Evolutionary conservation across 768 basidiomycete species (phyloP).

Genomic region (Tephrocybe sp.): DNA sequence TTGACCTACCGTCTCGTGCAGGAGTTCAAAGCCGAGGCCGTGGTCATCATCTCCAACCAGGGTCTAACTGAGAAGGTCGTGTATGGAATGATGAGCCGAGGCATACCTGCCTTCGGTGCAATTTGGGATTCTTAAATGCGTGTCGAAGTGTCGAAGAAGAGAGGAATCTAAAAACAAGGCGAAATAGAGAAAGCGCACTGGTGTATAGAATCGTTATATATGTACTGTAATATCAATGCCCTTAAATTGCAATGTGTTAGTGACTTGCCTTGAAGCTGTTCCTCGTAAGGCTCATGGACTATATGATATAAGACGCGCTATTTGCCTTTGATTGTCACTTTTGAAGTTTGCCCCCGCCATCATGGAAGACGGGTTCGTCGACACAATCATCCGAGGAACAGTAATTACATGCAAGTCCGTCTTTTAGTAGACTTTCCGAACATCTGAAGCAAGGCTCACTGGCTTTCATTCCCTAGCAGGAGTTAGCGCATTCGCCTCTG

Average conservation of each 20-base stretch:
- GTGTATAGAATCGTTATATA: too few species aligned
- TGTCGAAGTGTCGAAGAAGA: too few species aligned
- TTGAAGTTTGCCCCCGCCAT: slow-evolving; percentile 3
- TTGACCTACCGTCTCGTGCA: slow-evolving; percentile 44
- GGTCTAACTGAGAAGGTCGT: slow-evolving; percentile 57
- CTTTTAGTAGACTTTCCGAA: slow-evolving; percentile 26
- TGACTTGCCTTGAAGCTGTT: too few species aligned
- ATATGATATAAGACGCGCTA: slow-evolving; percentile 4
- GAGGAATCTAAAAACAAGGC: too few species aligned
- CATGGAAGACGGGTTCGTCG: slow-evolving; percentile 33
- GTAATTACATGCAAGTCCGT: slow-evolving; percentile 82
- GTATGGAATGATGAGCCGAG: slow-evolving; percentile 59
- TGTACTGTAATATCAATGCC: too few species aligned
- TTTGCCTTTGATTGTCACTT: slow-evolving; percentile 9
- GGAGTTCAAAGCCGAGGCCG: slow-evolving; percentile 53
- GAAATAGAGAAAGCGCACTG: too few species aligned
- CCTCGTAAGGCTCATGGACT: too few species aligned
- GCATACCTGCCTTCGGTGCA: slow-evolving; percentile 60
- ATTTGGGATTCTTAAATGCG: slow-evolving; percentile 53
- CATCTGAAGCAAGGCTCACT: slow-evolving; percentile 26
- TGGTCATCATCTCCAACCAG: slow-evolving; percentile 61
- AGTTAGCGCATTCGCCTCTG: slow-evolving; percentile 51
- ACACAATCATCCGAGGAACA: slow-evolving; percentile 57
- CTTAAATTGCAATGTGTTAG: too few species aligned
- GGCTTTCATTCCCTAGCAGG: slow-evolving; percentile 42